Conservation (phyloP, 1,139 yeast species). For the Pichia sp. region DNA sequence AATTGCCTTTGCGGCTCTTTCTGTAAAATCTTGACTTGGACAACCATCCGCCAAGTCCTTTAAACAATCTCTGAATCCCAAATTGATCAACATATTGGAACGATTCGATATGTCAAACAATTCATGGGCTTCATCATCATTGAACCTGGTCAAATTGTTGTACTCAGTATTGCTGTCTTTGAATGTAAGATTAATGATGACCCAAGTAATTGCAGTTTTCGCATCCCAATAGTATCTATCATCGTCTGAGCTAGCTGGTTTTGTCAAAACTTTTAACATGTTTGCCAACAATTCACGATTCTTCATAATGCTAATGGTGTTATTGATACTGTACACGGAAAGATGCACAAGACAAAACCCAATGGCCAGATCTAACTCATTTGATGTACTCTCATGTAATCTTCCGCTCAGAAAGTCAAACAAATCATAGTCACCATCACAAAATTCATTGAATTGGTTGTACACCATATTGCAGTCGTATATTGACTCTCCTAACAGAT, state of each 20-base stretch:
- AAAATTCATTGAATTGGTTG: conserved; percentile 15
- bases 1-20: conserved; percentile 47
- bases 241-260: conserved; percentile 35
- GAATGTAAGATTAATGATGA: conserved; percentile 50
- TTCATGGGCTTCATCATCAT: conserved; percentile 4
- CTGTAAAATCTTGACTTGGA: conserved; percentile 43
- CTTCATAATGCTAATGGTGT: conserved; percentile 44
- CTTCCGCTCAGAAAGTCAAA: conserved; percentile 38
- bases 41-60: conserved; percentile 34
- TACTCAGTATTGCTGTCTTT: conserved; percentile 23
- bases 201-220: conserved; percentile 59
- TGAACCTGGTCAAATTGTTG: conserved; percentile 16
- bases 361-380: conserved; percentile 43
- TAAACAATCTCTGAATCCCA: conserved; percentile 41
- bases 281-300: conserved; percentile 41
- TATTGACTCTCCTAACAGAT: conserved; percentile 67
- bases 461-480: conserved; percentile 46
- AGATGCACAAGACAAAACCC: conserved; percentile 56
- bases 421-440: conserved; percentile 35
- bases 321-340: conserved; percentile 51
- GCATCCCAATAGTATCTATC: conserved; percentile 36
- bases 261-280: conserved; percentile 33
- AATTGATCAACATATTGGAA: conserved; percentile 32
- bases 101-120: conserved; percentile 25
- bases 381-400: conserved; percentile 31